Base-by-base conservation (phyloP, 192 early-diverging fungal genomes). In the Backusella liffmaniae region DNA sequence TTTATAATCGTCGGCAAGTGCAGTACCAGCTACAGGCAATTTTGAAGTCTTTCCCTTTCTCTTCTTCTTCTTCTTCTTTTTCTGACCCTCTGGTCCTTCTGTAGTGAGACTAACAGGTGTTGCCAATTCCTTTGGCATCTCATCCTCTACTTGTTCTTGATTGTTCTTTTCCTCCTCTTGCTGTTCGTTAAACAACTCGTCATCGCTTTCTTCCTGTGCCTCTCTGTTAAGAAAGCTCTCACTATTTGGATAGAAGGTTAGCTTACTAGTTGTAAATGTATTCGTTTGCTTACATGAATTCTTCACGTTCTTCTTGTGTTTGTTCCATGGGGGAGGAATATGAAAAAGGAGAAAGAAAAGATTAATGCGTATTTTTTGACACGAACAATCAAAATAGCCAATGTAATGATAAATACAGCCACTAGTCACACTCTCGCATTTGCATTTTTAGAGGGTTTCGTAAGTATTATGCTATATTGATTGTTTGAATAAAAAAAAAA, bases 51-150 rank as follows among this genome's bases (percentile, higher is more conserved):
- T 82, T 34, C 76, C 68, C 79, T 84, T 88, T 44, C 76, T 82
- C 72, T 77, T 78, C 70, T 76, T 83, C 66, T 84, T 88, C 34
- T 80, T 87, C 51, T 82, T 86, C 69, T 83, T 87, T 26, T 82
- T 75, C 37, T 76, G 68, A 34, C 77, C 51, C 9, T 41, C 65
- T 32, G 8, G 32, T 32, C 21, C 70, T 49, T 35, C 6, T 26
- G 56, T 62, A 26, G 56, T 62, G 8, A 73, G 34, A 39, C 72
- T 73, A 2, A 73, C 10, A 9, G 72, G 72, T 12, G 72, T 73
- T 15, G 72, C 30, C 16, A 73, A 32, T 9, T 65, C 32, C 2
- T 18, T 62, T 18, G 72, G 72, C 72, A 73, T 73, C 18, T 56
- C 53, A 46, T 73, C 56, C 8, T 10, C 56, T 29, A 21, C 8